Conservation (phyloP, 2,329 filamentous ascomycete genomes). For the Elsinoe arachidis region DNA sequence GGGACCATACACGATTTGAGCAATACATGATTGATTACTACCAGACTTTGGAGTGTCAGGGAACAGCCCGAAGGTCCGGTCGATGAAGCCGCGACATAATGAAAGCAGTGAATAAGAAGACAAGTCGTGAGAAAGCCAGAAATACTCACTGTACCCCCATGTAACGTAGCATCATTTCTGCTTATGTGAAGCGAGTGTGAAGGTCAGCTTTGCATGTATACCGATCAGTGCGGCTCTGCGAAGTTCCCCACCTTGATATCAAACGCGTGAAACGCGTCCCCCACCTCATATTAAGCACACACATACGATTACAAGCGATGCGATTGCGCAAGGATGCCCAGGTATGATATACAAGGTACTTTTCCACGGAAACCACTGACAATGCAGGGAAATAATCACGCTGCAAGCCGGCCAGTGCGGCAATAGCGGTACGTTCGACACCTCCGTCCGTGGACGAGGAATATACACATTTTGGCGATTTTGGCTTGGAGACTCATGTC, state of each 20-base stretch:
- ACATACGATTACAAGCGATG: neutral
- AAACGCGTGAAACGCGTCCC: neutral
- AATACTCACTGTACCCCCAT: no score
- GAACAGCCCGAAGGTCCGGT: no score
- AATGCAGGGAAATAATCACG: constrained; percentile 87
- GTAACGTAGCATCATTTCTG: neutral
- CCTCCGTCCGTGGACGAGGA: neutral
- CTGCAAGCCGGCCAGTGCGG: constrained; percentile 98
- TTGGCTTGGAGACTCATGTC: neutral
- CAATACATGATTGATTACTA: neutral
- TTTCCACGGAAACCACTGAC: constrained; percentile 14
- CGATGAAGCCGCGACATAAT: no score
- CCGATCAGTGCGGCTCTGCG: neutral
- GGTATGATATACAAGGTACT: neutral
- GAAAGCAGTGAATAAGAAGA: no score
- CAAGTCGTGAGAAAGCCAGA: no score
- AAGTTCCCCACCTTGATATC: neutral
- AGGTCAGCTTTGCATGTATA: neutral
- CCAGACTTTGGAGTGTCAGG: neutral
- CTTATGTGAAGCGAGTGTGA: neutral
- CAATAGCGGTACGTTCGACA: constrained; percentile 76
- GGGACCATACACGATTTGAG: neutral
- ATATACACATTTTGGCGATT: neutral
- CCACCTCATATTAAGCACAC: neutral
- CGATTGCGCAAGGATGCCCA: constrained; percentile 13